A percentile compares a stretch with the other conserved stretches of the same genome.
Evolutionary conservation across 148 eudicot species (phyloP).

Genomic region (Spergularia marina): DNA sequence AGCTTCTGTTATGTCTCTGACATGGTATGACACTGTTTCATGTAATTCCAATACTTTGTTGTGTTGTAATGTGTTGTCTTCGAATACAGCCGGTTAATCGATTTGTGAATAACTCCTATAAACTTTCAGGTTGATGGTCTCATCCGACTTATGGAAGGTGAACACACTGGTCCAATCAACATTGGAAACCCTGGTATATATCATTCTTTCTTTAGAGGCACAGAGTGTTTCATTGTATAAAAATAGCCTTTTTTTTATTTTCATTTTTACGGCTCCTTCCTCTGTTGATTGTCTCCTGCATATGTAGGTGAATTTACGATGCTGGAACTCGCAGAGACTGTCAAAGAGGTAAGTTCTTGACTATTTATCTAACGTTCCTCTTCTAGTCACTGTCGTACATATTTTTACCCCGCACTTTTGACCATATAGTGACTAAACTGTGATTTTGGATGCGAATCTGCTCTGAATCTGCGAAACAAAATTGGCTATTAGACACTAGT

Average conservation of each 20-base stretch:
- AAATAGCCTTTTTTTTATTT: background rate
- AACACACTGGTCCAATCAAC: conserved; percentile 90
- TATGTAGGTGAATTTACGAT: conserved; percentile 92
- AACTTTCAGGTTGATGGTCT: conserved; percentile 88
- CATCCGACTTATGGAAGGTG: conserved; percentile 94
- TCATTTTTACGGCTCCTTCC: background rate
- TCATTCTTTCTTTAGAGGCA: background rate
- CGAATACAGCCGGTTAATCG: background rate
- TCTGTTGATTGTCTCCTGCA: background rate
- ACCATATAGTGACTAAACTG: background rate
- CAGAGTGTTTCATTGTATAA: background rate
- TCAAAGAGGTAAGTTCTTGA: conserved; percentile 69
- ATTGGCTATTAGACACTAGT: too few relatives aligned
- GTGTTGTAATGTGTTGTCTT: background rate
- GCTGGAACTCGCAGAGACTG: conserved; percentile 97
- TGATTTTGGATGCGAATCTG: background rate
- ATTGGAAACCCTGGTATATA: conserved; percentile 80
- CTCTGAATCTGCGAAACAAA: background rate
- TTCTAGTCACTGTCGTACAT: background rate
- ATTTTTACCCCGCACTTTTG: background rate
- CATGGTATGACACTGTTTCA: conserved; percentile 54
- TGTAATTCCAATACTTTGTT: background rate
- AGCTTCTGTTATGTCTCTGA: conserved; percentile 98
- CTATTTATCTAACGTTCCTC: background rate
- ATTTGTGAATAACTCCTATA: background rate